Percentiles rank a stretch among this genome's conserved stretches.
These are phyloP conservation scores for Eruca vesicaria DNA, from an alignment of 441 rosid species.

Conservation along the genomic window DNA sequence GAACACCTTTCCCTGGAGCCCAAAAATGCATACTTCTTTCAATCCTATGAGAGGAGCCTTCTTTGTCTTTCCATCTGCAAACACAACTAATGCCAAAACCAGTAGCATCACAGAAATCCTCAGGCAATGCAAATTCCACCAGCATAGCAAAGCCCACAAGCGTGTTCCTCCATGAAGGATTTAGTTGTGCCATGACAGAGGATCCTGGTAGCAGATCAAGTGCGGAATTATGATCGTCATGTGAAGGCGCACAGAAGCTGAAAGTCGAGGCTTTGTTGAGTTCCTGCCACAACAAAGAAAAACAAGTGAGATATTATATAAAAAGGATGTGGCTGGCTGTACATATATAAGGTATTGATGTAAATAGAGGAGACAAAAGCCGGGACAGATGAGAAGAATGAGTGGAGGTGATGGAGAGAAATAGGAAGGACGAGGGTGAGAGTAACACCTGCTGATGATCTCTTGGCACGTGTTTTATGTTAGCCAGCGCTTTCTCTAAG, in stretches of 20 bases:
- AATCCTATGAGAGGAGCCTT: background rate
- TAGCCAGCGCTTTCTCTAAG: background rate
- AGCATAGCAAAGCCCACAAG: background rate
- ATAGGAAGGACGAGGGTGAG: background rate
- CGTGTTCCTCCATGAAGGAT: background rate
- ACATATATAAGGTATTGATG: too few species aligned
- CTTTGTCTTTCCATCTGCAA: slow-evolving; percentile 12
- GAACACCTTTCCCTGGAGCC: background rate
- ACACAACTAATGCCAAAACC: slow-evolving; percentile 7
- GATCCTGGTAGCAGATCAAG: slow-evolving; percentile 13
- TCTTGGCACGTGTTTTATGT: background rate
- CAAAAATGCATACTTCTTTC: background rate
- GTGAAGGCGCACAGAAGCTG: slow-evolving; percentile 14
- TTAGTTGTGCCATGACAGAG: background rate
- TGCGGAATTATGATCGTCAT: background rate
- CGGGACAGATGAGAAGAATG: too few species aligned
- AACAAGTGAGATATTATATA: background rate
- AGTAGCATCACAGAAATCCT: background rate
- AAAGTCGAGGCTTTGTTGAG: background rate
- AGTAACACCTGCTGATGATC: background rate
- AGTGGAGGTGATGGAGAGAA: too few species aligned
- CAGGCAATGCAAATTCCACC: background rate
- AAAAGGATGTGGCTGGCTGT: background rate
- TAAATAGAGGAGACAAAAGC: too few species aligned
- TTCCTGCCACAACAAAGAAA: background rate